These are phyloP conservation scores for Apophysomyces sp. DNA, from an alignment of 371 early-diverging fungal genomes.

Conservation along the genomic window DNA sequence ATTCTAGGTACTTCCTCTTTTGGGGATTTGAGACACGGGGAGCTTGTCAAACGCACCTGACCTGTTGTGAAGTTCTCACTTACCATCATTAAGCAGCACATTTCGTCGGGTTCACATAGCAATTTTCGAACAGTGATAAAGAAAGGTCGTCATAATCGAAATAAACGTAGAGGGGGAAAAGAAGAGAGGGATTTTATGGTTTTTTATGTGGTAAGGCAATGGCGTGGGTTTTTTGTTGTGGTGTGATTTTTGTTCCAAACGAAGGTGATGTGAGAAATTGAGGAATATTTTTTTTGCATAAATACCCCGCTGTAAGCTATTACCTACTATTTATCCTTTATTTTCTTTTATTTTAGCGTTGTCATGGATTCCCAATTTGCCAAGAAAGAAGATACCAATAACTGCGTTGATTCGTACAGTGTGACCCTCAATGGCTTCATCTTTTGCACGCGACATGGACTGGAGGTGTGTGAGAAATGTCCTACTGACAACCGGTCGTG, in stretches of 20 bases:
- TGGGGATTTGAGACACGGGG: background rate
- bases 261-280: background rate
- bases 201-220: background rate
- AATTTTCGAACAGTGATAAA: too few species aligned
- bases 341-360: too few species aligned
- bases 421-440: conserved; percentile 38
- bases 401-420: conserved; percentile 36
- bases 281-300: background rate
- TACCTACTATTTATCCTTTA: conserved; percentile 3
- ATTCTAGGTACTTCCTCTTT: background rate
- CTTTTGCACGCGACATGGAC: conserved; percentile 40
- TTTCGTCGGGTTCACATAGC: too few species aligned
- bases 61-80: background rate
- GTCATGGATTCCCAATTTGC: conserved; percentile 7
- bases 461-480: conserved; percentile 45
- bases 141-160: too few species aligned
- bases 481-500: conserved; percentile 44
- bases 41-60: background rate
- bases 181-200: too few species aligned
- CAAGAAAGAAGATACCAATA: conserved; percentile 35
- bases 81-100: too few species aligned
- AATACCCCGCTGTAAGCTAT: conserved; percentile 1
- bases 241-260: background rate
- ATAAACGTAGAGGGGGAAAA: too few species aligned
- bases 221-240: background rate